Conservation (phyloP, 1,139 yeast species). For the Blastobotrys buckinghamii region DNA sequence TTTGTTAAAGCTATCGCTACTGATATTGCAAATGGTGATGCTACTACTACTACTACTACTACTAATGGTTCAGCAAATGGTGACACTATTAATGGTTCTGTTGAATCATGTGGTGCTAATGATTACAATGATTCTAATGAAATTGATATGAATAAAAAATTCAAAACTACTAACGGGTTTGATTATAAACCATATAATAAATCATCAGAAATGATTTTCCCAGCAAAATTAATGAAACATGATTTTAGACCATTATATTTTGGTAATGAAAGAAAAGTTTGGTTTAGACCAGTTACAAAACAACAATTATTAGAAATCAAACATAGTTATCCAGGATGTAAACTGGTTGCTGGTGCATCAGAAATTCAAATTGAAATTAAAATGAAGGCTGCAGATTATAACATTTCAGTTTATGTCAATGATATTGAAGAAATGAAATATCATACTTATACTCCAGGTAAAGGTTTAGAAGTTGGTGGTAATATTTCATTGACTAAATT, state of each 20-base stretch:
- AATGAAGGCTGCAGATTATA: slow-evolving; percentile 39
- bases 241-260: slow-evolving; percentile 32
- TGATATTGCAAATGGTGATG: neutral
- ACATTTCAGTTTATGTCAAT: slow-evolving; percentile 36
- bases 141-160: slow-evolving; percentile 14
- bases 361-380: slow-evolving; percentile 43
- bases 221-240: slow-evolving; percentile 32
- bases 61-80: slow-evolving; percentile 19
- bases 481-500: slow-evolving; percentile 38
- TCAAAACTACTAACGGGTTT: slow-evolving; percentile 32
- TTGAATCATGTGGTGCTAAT: slow-evolving; percentile 6
- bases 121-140: slow-evolving; percentile 16
- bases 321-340: slow-evolving; percentile 34
- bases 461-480: slow-evolving; percentile 39
- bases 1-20: no score
- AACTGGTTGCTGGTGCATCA: slow-evolving; percentile 43
- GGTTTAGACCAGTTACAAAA: slow-evolving; percentile 41
- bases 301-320: slow-evolving; percentile 35
- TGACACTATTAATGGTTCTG: neutral
- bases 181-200: slow-evolving; percentile 36
- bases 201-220: slow-evolving; percentile 37
- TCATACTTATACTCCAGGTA: slow-evolving; percentile 31
- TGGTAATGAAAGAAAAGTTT: slow-evolving; percentile 35
- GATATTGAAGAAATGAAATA: slow-evolving; percentile 38
- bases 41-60: slow-evolving; percentile 14